Percentiles rank a stretch among this genome's conserved stretches.
Conservation (phyloP, 2,329 filamentous ascomycete species). For the Fusarium pseudoanthophilum region DNA sequence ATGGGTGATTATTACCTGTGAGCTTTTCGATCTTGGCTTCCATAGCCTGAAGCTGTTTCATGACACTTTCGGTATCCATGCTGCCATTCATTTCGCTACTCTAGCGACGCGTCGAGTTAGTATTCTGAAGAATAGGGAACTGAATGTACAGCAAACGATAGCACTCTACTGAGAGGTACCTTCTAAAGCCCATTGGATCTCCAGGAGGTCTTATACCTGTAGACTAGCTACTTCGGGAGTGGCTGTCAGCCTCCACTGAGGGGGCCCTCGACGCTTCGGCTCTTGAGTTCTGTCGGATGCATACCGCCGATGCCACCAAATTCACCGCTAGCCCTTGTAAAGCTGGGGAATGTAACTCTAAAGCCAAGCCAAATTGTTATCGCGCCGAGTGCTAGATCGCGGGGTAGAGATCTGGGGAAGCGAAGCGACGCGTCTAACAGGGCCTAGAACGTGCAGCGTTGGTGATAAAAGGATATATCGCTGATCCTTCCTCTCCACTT, state of each 20-base stretch:
- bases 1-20: fast-evolving
- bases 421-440: no score
- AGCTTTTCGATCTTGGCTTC: neutral
- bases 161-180: neutral
- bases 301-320: neutral
- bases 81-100: neutral
- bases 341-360: neutral
- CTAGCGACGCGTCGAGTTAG: neutral
- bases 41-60: neutral
- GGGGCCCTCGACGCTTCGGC: neutral
- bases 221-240: neutral
- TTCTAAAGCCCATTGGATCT: neutral
- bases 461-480: neutral
- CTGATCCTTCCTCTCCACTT: neutral
- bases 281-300: neutral
- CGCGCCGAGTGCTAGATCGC: neutral
- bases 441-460: neutral
- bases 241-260: neutral
- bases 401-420: conserved; percentile 1
- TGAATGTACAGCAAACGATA: neutral
- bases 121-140: neutral
- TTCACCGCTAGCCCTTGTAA: neutral
- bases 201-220: neutral
- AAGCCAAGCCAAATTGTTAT: neutral
- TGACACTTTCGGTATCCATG: neutral